Percentiles rank a stretch among this genome's conserved stretches.
Evolutionary conservation across 352 stramenopile genomes (phyloP).

Genomic region (Pythium scleroteichum): DNA sequence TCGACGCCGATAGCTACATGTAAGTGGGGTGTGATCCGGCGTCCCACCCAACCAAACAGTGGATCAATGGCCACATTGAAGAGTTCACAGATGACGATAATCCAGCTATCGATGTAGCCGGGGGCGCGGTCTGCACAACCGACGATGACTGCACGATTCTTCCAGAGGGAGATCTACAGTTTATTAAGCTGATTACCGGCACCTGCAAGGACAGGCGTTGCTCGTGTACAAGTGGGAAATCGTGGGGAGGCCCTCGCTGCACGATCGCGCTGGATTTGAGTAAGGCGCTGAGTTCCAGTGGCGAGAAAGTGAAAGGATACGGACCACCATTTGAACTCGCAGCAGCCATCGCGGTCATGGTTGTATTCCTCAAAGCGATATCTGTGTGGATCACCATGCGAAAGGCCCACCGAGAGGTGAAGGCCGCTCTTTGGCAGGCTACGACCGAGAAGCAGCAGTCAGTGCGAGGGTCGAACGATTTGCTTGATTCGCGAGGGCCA

Average conservation of each 20-base stretch:
- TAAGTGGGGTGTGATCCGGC: slow-evolving; percentile 24
- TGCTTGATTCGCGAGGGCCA: slow-evolving; percentile 2
- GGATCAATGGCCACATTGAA: slow-evolving; percentile 23
- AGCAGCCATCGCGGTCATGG: slow-evolving; percentile 24
- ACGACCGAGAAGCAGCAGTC: background rate
- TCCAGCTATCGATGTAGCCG: slow-evolving; percentile 1
- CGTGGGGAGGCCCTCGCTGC: slow-evolving; percentile 8
- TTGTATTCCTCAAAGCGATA: slow-evolving; percentile 32
- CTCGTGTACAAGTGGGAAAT: slow-evolving; percentile 3
- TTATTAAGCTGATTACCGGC: slow-evolving; percentile 4
- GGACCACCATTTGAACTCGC: slow-evolving; percentile 34
- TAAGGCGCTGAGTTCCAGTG: background rate
- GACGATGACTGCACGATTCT: slow-evolving; percentile 23
- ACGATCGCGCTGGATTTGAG: slow-evolving; percentile 5
- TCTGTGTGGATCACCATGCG: slow-evolving; percentile 24
- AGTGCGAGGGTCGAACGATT: slow-evolving; percentile 1
- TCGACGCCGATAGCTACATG: slow-evolving; percentile 20
- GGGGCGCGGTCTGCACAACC: slow-evolving; percentile 12
- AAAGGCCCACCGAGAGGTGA: background rate
- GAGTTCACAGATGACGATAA: slow-evolving; percentile 24
- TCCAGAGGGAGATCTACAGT: slow-evolving; percentile 1
- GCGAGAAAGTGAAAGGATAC: slow-evolving; percentile 1
- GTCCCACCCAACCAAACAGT: slow-evolving; percentile 28
- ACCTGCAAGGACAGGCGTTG: slow-evolving; percentile 10
- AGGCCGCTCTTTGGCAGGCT: slow-evolving; percentile 2